Evolutionary conservation across 2,329 filamentous ascomycete species (phyloP).

Genomic region (Furcasterigmium furcatum): DNA sequence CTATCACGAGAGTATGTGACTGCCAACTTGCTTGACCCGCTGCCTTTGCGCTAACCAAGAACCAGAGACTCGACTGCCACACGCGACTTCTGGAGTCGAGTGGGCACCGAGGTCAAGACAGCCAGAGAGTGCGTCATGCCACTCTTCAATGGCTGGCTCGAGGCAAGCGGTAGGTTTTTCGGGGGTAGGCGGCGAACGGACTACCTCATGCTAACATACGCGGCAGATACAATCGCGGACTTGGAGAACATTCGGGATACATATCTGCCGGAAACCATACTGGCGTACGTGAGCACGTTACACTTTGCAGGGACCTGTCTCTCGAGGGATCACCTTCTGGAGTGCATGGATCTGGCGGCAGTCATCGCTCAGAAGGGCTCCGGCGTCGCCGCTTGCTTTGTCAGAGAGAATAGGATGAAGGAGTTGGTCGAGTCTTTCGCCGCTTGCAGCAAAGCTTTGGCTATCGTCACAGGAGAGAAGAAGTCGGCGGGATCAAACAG

Average conservation of each 20-base stretch:
- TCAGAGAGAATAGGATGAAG: constrained; percentile 64
- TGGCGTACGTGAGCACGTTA: constrained; percentile 79
- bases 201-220: not conserved
- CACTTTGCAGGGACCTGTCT: constrained; percentile 75
- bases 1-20: constrained; percentile 48
- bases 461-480: constrained; percentile 53
- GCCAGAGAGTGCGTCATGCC: constrained; percentile 56
- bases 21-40: not conserved
- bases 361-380: constrained; percentile 69
- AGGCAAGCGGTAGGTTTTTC: constrained; percentile 47
- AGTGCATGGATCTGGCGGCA: constrained; percentile 83
- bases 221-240: constrained; percentile 31
- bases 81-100: constrained; percentile 49
- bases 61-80: constrained; percentile 26
- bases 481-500: constrained; percentile 43
- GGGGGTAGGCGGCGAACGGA: not conserved
- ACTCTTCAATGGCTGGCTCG: constrained; percentile 64
- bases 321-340: constrained; percentile 72
- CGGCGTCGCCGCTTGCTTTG: constrained; percentile 63
- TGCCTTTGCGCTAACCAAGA: constrained; percentile 18
- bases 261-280: constrained; percentile 81
- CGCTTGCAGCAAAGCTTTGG: constrained; percentile 69
- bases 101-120: constrained; percentile 51
- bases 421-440: constrained; percentile 78
- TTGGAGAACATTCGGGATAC: constrained; percentile 65